Conservation (phyloP, 257 asterid species). For the Solanum dulcamara region DNA sequence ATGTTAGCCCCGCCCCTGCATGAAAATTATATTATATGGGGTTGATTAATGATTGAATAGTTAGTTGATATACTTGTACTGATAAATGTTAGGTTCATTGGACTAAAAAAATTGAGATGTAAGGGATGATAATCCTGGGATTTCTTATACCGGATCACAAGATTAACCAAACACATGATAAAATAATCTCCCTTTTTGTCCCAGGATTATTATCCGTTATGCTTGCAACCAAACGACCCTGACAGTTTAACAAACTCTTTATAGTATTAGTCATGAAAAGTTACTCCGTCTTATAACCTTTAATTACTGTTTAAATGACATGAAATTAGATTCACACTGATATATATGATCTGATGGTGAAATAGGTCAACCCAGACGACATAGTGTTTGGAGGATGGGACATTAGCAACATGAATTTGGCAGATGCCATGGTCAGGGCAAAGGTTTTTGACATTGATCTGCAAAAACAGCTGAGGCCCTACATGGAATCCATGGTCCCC, state of each 20-base stretch:
- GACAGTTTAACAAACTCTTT: not conserved
- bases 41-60: not conserved
- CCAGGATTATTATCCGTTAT: not conserved
- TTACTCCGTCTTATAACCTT: not conserved
- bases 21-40: not conserved
- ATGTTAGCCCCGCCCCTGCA: not conserved
- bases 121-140: not conserved
- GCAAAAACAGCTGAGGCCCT: conserved; percentile 88
- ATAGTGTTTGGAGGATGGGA: conserved; percentile 98
- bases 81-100: not conserved
- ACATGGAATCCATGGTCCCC: conserved; percentile 98
- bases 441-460: conserved; percentile 88
- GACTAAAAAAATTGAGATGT: not conserved
- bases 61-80: not conserved
- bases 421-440: conserved; percentile 95
- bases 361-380: conserved; percentile 85
- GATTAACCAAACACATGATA: not conserved
- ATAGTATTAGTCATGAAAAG: not conserved
- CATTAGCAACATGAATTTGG: conserved; percentile 88
- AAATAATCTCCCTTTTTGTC: not conserved
- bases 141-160: not conserved
- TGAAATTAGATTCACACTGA: not conserved
- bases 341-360: conserved; percentile 8
- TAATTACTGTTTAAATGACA: not conserved
- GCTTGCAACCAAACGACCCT: not conserved